Base-by-base conservation (phyloP, 2,329 filamentous ascomycete genomes). In the Phialophora verrucosa region DNA sequence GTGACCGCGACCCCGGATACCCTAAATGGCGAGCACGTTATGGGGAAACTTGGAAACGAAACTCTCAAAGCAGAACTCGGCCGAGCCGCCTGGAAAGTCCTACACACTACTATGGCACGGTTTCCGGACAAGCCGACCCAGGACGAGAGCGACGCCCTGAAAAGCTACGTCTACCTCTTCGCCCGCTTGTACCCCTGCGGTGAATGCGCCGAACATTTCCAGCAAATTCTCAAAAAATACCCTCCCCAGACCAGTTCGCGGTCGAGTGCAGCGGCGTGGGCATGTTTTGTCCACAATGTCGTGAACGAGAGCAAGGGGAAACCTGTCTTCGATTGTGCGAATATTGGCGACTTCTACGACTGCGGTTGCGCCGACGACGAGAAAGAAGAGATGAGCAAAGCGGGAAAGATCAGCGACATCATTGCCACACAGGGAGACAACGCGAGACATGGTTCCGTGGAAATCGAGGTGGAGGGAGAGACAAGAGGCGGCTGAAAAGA, bases 321-420 rank as follows among this genome's bases (percentile, higher is more conserved):
- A 75, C 81, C 83, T 4, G 75, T 85, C 25, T 90, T 89, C 73
- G 86, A 89, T 75, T 90, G 87, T 76, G 82, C 82, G 50, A 85
- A 88, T 44, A 86, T 90, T 64, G 87, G 87, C 2, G 86, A 88
- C 65, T 88, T 88, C 69, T 90, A 90, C 74, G 87, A 90, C 73
- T 90, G 87, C 72, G 87, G 87, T 35, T 89, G 87, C 74, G 84
- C 82, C 27, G 85, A 86, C 31, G 85, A 87, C 61, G 82, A 83
- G 57, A 78, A 79, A 42, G 77, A 73, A 20, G 73, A 58, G 10
- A 70, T 70, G 44, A 44, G 64, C 17, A 60, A 66, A 8, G 67
- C 68, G 10, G 71, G 66, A 35, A 65, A 58, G 6, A 67, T 69
- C 32, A 70, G 63, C 47, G 67, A 65, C 31, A 50, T 51, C 23